phyloP scores from a whole-genome alignment of 2,329 filamentous ascomycete species.

The Ceratocystis lukuohia region DNA sequence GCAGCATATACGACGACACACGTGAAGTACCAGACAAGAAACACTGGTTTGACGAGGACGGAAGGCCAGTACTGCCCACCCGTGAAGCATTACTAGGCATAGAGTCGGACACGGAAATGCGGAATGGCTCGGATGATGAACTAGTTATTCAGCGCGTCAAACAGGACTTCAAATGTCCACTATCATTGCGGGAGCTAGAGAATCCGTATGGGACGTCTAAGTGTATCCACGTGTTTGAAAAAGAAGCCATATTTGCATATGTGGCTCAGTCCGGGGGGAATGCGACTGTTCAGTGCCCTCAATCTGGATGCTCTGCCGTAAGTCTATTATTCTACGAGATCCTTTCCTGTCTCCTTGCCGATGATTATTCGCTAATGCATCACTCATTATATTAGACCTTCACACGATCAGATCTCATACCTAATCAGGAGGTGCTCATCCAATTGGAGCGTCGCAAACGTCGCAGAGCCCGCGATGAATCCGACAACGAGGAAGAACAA shows the following conservation, averaged over 20 bases:
- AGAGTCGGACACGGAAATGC: conserved; percentile 34
- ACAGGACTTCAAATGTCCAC: conserved; percentile 54
- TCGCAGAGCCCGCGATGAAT: conserved; percentile 9
- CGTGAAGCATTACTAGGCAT: conserved; percentile 21
- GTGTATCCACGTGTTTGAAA: conserved; percentile 64
- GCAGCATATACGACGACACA: conserved; percentile 36
- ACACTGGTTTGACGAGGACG: conserved; percentile 40
- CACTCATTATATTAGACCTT: background rate
- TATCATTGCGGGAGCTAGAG: conserved; percentile 50
- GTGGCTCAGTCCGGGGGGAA: conserved; percentile 41
- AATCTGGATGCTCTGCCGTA: conserved; percentile 40
- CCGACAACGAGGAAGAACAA: conserved; percentile 10
- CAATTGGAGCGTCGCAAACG: conserved; percentile 12
- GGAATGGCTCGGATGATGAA: conserved; percentile 50
- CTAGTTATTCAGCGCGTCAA: conserved; percentile 51
- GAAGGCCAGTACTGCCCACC: conserved; percentile 28
- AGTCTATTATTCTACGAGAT: conserved; percentile 18
- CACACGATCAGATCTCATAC: background rate
- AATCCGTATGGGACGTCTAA: conserved; percentile 53
- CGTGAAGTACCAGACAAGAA: conserved; percentile 40
- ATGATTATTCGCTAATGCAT: background rate
- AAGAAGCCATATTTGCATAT: conserved; percentile 44
- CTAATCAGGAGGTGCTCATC: conserved; percentile 12
- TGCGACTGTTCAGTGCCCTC: conserved; percentile 11
- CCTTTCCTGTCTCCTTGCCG: background rate